These are phyloP conservation scores for Ceratocystis cacaofunesta DNA, from an alignment of 2,329 filamentous ascomycete genomes.

Conservation along the genomic window DNA sequence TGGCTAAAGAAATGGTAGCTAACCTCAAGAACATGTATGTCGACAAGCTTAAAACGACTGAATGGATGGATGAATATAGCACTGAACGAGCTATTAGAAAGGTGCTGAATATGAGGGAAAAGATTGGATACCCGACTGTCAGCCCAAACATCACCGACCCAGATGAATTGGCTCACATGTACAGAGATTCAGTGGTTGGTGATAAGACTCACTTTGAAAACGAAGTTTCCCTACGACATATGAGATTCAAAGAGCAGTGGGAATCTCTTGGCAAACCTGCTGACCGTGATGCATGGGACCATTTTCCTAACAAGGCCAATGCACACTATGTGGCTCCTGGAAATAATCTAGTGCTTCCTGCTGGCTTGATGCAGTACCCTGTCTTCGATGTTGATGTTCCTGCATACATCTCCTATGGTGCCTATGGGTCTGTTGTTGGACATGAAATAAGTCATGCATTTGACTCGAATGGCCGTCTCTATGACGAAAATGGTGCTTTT, in stretches of 20 bases:
- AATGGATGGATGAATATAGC: conserved; percentile 51
- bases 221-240: conserved; percentile 33
- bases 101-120: conserved; percentile 52
- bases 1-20: conserved; percentile 56
- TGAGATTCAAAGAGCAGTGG: conserved; percentile 38
- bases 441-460: conserved; percentile 60
- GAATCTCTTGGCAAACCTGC: conserved; percentile 43
- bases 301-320: conserved; percentile 47
- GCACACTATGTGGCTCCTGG: conserved; percentile 49
- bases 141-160: conserved; percentile 48
- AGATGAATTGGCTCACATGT: conserved; percentile 40
- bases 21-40: conserved; percentile 55
- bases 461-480: conserved; percentile 49
- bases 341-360: conserved; percentile 57
- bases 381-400: conserved; percentile 49
- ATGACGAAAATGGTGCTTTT: conserved; percentile 40
- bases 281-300: conserved; percentile 44
- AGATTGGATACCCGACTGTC: conserved; percentile 52
- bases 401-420: conserved; percentile 52
- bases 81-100: conserved; percentile 47
- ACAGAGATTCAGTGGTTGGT: conserved; percentile 36
- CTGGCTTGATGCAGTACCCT: conserved; percentile 55
- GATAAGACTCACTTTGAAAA: conserved; percentile 43
- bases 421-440: conserved; percentile 50
- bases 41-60: conserved; percentile 39